Conservation (phyloP, 176 grass and related monocot genomes). For the Eleusine coracana region DNA sequence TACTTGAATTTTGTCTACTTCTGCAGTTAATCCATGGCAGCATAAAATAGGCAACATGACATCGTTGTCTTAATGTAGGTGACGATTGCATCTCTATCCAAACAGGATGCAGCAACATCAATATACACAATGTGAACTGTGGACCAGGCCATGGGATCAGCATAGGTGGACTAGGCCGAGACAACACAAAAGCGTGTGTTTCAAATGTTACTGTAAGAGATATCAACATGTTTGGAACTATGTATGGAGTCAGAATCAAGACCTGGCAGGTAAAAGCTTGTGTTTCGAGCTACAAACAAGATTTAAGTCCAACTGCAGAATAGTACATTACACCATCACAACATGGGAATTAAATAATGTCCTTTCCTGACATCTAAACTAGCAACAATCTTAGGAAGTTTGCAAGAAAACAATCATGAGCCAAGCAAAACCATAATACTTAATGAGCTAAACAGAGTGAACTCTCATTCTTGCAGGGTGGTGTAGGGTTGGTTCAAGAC, state of each 20-base stretch:
- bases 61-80: conserved; percentile 54
- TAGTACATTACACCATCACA: neutral
- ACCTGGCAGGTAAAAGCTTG: conserved; percentile 91
- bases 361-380: conserved; percentile 5
- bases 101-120: conserved; percentile 91
- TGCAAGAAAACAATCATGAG: conserved; percentile 8
- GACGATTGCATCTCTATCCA: conserved; percentile 97
- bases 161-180: conserved; percentile 92
- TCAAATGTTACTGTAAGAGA: conserved; percentile 96
- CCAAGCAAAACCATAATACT: conserved; percentile 19
- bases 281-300: conserved; percentile 29
- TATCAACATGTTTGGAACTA: conserved; percentile 87
- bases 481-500: conserved; percentile 81
- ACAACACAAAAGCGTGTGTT: conserved; percentile 98
- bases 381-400: neutral
- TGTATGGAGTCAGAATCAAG: conserved; percentile 97
- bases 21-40: conserved; percentile 31
- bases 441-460: conserved; percentile 37
- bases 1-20: conserved; percentile 10
- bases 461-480: conserved; percentile 59
- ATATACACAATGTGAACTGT: conserved; percentile 94
- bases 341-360: neutral
- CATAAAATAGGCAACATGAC: conserved; percentile 12
- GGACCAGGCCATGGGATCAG: conserved; percentile 98
- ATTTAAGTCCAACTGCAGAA: conserved; percentile 27